These are phyloP conservation scores for Penium margaritaceum DNA, from an alignment of 139 green algal species.

Conservation along the genomic window DNA sequence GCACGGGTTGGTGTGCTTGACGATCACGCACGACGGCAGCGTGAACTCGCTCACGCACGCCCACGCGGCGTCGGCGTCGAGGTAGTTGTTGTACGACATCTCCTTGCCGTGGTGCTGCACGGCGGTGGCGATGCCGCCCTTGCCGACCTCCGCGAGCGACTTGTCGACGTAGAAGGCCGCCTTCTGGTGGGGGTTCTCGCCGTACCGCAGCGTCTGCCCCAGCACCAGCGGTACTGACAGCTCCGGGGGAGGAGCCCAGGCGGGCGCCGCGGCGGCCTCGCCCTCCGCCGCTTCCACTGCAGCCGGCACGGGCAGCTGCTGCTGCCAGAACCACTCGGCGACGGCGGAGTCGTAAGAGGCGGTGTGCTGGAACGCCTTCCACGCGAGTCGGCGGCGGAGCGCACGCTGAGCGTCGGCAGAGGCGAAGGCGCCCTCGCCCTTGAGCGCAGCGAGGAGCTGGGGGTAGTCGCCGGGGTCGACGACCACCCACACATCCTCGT, in stretches of 20 bases:
- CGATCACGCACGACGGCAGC: constrained; percentile 85
- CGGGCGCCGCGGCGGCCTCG: too few species aligned
- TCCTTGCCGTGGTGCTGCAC: constrained; percentile 91
- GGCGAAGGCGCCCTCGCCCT: too few species aligned
- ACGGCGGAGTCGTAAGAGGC: constrained; percentile 86
- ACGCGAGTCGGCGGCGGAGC: constrained; percentile 74
- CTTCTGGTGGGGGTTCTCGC: constrained; percentile 96
- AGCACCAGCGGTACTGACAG: constrained; percentile 79
- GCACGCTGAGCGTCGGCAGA: constrained; percentile 4
- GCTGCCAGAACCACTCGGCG: constrained; percentile 92
- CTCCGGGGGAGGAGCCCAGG: constrained; percentile 51
- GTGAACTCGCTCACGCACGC: constrained; percentile 65
- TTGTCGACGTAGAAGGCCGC: constrained; percentile 91
- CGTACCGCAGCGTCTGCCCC: constrained; percentile 66
- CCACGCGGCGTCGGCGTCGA: constrained; percentile 83
- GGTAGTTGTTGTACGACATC: constrained; percentile 99
- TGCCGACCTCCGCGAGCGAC: constrained; percentile 67
- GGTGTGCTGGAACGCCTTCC: constrained; percentile 97
- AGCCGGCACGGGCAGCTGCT: too few species aligned
- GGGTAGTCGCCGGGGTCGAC: constrained; percentile 82
- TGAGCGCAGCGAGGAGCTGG: constrained; percentile 63
- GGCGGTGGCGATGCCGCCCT: constrained; percentile 73
- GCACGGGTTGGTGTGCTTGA: constrained; percentile 99
- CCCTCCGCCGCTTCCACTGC: too few species aligned
- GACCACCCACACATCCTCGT: constrained; percentile 59